phyloP scores from a whole-genome alignment of 192 early-diverging fungal species.

The Spizellomyces sp. region DNA sequence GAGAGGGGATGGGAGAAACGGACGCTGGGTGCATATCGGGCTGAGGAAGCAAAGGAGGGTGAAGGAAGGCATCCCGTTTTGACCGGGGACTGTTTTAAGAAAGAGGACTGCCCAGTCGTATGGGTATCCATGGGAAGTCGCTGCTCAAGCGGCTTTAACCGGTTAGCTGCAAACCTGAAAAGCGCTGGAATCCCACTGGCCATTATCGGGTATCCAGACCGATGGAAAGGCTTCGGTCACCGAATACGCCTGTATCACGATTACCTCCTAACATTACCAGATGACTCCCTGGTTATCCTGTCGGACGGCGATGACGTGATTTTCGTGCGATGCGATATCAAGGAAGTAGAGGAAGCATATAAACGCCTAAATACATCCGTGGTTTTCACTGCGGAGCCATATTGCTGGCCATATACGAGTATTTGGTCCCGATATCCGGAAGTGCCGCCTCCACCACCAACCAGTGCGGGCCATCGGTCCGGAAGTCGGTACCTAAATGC shows the following conservation, averaged over 20 bases:
- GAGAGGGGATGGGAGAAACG: too few species aligned
- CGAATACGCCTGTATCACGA: conserved; percentile 15
- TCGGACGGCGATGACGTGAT: conserved; percentile 15
- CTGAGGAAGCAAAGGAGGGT: too few species aligned
- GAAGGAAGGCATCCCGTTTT: neutral
- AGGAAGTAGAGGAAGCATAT: conserved; percentile 1
- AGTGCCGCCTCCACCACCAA: conserved; percentile 2
- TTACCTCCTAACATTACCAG: conserved; percentile 21
- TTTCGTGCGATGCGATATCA: neutral
- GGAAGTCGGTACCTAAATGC: conserved; percentile 10
- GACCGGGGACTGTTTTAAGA: neutral
- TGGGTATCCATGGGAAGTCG: neutral
- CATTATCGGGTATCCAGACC: neutral
- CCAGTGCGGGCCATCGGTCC: neutral
- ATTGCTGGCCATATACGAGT: conserved; percentile 11
- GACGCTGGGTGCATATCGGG: too few species aligned
- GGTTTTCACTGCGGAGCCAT: conserved; percentile 15
- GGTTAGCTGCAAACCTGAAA: neutral
- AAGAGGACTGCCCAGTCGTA: conserved; percentile 1
- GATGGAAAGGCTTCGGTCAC: neutral
- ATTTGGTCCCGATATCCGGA: conserved; percentile 8
- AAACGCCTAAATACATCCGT: neutral
- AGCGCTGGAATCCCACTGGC: conserved; percentile 9
- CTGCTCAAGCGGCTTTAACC: neutral
- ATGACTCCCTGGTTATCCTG: conserved; percentile 4